Evolutionary conservation across 2,329 filamentous ascomycete species (phyloP).

Genomic region (Colletotrichum zoysiae): DNA sequence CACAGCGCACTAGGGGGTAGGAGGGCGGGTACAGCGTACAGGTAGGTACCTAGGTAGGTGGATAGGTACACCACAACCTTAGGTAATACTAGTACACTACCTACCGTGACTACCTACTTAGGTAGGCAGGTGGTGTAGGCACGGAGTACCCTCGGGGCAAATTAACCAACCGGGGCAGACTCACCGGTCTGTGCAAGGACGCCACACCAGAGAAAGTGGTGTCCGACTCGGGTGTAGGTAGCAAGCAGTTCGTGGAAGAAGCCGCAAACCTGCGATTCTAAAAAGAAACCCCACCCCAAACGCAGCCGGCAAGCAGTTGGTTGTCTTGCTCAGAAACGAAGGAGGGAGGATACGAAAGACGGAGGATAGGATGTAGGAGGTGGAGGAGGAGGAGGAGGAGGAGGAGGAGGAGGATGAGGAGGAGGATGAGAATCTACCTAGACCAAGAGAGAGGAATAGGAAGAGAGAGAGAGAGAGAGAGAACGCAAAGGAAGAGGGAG

Average conservation of each 20-base stretch:
- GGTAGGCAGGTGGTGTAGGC: no score
- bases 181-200: slow-evolving; percentile 14
- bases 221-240: background rate
- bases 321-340: background rate
- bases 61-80: background rate
- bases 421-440: no score
- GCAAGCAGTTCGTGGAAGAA: background rate
- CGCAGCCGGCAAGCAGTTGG: background rate
- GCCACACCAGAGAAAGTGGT: background rate
- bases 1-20: background rate
- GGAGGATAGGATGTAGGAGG: no score
- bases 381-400: no score
- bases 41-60: no score
- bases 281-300: background rate
- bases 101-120: no score
- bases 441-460: background rate
- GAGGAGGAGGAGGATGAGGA: no score
- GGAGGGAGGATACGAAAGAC: background rate
- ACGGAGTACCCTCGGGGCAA: background rate
- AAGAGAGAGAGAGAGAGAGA: background rate
- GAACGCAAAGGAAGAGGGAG: background rate
- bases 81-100: no score
- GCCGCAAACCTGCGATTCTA: background rate
- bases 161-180: background rate
- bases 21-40: background rate